Evolutionary conservation across 176 grass and related monocot species (phyloP), one percentile per base, ranked within the genome.

Genomic region (Thinopyrum elongatum): DNA sequence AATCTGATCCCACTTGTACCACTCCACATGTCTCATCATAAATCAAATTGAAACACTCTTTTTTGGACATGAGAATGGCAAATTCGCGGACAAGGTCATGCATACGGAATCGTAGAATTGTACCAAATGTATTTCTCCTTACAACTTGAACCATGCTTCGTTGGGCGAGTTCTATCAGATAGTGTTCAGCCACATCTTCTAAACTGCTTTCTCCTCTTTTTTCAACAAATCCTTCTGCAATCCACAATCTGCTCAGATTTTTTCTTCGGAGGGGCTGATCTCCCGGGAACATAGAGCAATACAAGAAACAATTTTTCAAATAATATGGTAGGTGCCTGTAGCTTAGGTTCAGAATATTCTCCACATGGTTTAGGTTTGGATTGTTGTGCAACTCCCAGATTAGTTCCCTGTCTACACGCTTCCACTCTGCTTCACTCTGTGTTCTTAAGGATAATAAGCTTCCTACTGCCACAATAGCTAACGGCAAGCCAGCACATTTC

Each of bases 241-340:
- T 67, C 93, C 85, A 95, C 14, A 95, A 73, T 58, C 67, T 88
- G 8, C 82, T 74, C 14, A 95, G 61, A 34, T 23, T 80, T 12
- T 80, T 88, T 63, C 88, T 88, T 1, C 1, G 6, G 8, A 92
- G 66, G 0, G 23, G 23, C 39, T 88, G 74, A 44, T 90, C 88
- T 78, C 89, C 86, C 36, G 88, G 93, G 41, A 92, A 95, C 33
- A 92, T 70, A 84, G 82, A 26, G 73, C 55, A 86, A 47, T 86
- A 81, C 5, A 95, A 65, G 51, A 90, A 95, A 67, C 93, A 95
- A n/a, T 84, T 92, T 6, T 92, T 92, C 8, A 95, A 78, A 80
- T 92, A 64, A 21, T 60, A 39, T 16, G 93, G 93, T 2, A 88
- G 82, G 14, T 92, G 10, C 15, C 74, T 85, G 7, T 86, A 95